Percentiles rank a stretch among this genome's conserved stretches.
Conservation (phyloP, 306 rosid genomes). For the Corylus heterophylla region DNA sequence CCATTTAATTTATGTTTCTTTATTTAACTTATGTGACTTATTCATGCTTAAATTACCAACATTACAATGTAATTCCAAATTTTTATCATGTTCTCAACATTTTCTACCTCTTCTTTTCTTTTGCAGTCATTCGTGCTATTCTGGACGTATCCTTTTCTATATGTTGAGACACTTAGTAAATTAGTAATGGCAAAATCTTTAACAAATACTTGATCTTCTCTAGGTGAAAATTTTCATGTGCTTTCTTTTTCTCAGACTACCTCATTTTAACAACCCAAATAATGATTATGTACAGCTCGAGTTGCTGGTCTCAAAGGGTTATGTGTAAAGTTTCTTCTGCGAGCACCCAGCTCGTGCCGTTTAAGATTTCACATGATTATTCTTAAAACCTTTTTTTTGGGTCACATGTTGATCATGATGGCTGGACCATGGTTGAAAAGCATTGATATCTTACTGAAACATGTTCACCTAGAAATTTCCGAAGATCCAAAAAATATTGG, state of each 20-base stretch:
- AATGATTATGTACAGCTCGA: neutral
- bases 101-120: constrained; percentile 17
- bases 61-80: neutral
- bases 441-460: constrained; percentile 16
- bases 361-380: neutral
- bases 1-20: neutral
- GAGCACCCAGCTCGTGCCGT: neutral
- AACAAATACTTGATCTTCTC: neutral
- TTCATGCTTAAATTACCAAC: neutral
- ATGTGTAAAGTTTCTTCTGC: neutral
- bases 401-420: neutral
- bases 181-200: neutral
- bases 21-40: neutral
- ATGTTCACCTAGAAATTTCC: neutral
- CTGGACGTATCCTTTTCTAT: constrained; percentile 93
- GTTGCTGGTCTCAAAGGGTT: neutral
- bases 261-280: constrained; percentile 2
- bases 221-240: neutral
- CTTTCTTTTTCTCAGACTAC: neutral
- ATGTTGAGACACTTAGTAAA: neutral
- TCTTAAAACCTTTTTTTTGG: neutral
- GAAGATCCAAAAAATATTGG: neutral
- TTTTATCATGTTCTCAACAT: neutral
- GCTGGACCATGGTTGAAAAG: neutral
- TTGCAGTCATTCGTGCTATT: constrained; percentile 98